Evolutionary conservation across 768 basidiomycete genomes (phyloP).

Genomic region (Strobilomyces confusus): DNA sequence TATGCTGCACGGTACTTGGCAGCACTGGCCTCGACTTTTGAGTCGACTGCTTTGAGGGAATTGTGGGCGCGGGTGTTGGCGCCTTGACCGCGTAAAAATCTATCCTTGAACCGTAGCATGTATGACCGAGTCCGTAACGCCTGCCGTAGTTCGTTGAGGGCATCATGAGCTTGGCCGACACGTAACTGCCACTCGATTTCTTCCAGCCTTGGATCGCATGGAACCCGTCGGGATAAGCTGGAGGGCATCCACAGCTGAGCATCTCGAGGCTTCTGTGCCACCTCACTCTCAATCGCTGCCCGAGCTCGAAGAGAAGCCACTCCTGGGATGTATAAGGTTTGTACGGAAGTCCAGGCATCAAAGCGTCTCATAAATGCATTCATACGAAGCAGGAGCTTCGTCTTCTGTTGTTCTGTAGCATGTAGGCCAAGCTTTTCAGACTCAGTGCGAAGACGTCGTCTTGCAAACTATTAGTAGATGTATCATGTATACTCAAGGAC

Average conservation of each 20-base stretch:
- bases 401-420: conserved; percentile 27
- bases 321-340: background rate
- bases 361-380: background rate
- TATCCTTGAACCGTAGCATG: background rate
- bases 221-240: background rate
- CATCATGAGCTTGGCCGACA: background rate
- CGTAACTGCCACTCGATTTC: conserved; percentile 1
- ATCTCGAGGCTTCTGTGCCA: background rate
- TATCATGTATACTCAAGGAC: background rate
- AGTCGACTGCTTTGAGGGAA: background rate
- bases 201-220: background rate
- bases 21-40: background rate
- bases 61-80: background rate
- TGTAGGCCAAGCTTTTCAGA: background rate
- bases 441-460: background rate
- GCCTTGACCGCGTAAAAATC: background rate
- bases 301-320: background rate
- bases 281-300: background rate
- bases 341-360: background rate
- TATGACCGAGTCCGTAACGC: background rate
- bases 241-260: background rate
- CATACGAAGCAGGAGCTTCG: background rate
- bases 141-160: background rate
- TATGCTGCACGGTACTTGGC: background rate
- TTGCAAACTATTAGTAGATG: background rate